A percentile compares a stretch with the other conserved stretches of the same genome.
Conservation (phyloP, 2,329 filamentous ascomycete species). For the Beauveria bassiana region DNA sequence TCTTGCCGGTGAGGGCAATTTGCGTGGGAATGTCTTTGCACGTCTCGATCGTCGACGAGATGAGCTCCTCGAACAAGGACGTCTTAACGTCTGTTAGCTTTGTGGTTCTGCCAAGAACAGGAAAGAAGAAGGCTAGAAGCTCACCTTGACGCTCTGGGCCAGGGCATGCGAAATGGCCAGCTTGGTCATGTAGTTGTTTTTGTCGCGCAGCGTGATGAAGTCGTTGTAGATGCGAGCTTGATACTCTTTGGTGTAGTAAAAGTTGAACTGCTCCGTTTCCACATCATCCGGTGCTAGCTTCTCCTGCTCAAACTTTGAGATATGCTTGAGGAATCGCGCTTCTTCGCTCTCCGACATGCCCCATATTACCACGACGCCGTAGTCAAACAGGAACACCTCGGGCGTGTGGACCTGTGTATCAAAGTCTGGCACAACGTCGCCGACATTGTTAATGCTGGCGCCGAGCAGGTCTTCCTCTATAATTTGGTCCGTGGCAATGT, state of each 20-base stretch:
- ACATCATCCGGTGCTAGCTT: slow-evolving; percentile 83
- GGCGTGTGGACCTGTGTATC: slow-evolving; percentile 86
- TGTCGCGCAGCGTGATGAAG: slow-evolving; percentile 91
- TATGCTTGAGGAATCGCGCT: slow-evolving; percentile 83
- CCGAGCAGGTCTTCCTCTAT: slow-evolving; percentile 27
- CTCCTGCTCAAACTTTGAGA: slow-evolving; percentile 88
- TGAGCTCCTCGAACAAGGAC: slow-evolving; percentile 89
- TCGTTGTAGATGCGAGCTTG: slow-evolving; percentile 99
- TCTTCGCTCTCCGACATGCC: slow-evolving; percentile 91
- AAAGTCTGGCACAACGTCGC: slow-evolving; percentile 56
- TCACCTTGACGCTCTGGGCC: slow-evolving; percentile 86
- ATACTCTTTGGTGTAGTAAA: slow-evolving; percentile 97
- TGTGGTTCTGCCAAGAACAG: not conserved
- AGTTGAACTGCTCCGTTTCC: slow-evolving; percentile 97
- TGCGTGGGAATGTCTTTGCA: slow-evolving; percentile 91
- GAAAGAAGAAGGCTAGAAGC: not conserved
- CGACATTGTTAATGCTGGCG: slow-evolving; percentile 25
- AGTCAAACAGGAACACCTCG: slow-evolving; percentile 93
- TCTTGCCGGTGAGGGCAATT: slow-evolving; percentile 87
- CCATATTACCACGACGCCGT: slow-evolving; percentile 97
- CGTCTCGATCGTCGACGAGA: slow-evolving; percentile 85
- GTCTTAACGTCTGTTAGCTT: slow-evolving; percentile 44
- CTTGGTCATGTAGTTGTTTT: slow-evolving; percentile 97
- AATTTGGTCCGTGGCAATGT: slow-evolving; percentile 20
- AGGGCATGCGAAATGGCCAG: slow-evolving; percentile 92